These are phyloP conservation scores for Arthrobotrys musiformis DNA, from an alignment of 2,329 filamentous ascomycete species.

Conservation along the genomic window DNA sequence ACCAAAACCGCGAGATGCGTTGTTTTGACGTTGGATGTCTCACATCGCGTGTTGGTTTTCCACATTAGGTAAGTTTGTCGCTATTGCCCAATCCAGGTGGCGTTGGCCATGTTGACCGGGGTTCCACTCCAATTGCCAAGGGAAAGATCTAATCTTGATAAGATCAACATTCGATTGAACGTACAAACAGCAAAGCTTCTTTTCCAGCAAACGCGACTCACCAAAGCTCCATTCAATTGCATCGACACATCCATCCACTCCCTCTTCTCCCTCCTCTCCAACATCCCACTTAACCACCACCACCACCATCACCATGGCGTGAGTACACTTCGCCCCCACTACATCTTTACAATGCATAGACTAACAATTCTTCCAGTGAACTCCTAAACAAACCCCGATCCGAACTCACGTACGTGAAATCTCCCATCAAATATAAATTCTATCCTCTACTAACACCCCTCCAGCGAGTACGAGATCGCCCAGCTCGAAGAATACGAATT, in stretches of 20 bases:
- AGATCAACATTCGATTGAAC: slow-evolving; percentile 41
- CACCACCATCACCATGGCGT: slow-evolving; percentile 41
- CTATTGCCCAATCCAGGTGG: background rate
- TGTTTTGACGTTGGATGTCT: slow-evolving; percentile 32
- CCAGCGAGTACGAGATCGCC: slow-evolving; percentile 88
- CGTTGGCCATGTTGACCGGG: background rate
- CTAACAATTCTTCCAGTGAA: slow-evolving; percentile 70
- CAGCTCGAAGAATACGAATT: slow-evolving; percentile 79
- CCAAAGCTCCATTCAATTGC: background rate
- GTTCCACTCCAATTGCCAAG: no score
- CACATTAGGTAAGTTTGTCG: background rate
- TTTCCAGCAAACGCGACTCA: slow-evolving; percentile 50
- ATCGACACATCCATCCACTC: background rate
- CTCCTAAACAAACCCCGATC: slow-evolving; percentile 86
- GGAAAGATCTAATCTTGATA: slow-evolving; percentile 7
- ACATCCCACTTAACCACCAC: background rate
- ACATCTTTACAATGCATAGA: background rate
- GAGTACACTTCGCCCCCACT: slow-evolving; percentile 2
- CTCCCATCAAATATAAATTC: slow-evolving; percentile 18
- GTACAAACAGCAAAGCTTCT: slow-evolving; percentile 54
- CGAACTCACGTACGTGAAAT: slow-evolving; percentile 82
- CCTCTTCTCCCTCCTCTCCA: background rate
- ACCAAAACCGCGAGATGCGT: slow-evolving; percentile 19
- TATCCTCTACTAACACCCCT: slow-evolving; percentile 2
- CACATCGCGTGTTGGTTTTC: background rate